Evolutionary conservation across 495 filamentous ascomycete species (phyloP), one percentile per base, ranked within the genome.

Genomic region (Lentithecium fluviatile): DNA sequence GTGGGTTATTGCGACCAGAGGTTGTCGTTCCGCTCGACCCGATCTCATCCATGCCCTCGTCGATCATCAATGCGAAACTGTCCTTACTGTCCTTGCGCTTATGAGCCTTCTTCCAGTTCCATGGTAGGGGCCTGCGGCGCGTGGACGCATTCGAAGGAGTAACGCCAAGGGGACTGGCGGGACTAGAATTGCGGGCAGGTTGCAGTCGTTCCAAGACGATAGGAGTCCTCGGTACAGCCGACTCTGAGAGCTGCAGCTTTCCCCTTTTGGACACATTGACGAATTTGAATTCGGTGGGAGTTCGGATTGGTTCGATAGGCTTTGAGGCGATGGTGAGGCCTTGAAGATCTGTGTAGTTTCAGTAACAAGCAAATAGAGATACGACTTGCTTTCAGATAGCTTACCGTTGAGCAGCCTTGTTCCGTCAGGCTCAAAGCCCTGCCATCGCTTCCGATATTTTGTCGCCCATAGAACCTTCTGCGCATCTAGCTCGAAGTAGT

Each of bases 21-120:
- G 21, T 21, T 1, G 45, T 23, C 21, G 29, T 45, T 23, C 52
- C 52, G 4, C 25, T 56, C 11, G 51, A 40, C 1, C 51, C 59
- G 2, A 49, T n/a, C 26, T 57, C 38, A 19, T 26, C 40, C 26
- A 58, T 52, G 5, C 64, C 64, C 45, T 62, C 46, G 12, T 51
- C 58, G 58, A 66, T 62, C 15, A 66, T 58, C 10, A 53, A 50
- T 10, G 52, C 38, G 34, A 66, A 66, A 26, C 64, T 66, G 36
- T 66, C 64, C 7, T 36, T 37, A 26, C 64, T 66, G 36, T 66
- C 64, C 7, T 36, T 37, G 17, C 56, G 42, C 29, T 58, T 53
- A 19, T 47, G 26, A 10, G n/a, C 15, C 19, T 19, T 40, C 36
- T 48, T 46, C 13, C 13, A 25, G 6, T 12, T 34, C 24, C 50